Conservation (phyloP, 2,329 filamentous ascomycete species). For the Penicillium polonicum region DNA sequence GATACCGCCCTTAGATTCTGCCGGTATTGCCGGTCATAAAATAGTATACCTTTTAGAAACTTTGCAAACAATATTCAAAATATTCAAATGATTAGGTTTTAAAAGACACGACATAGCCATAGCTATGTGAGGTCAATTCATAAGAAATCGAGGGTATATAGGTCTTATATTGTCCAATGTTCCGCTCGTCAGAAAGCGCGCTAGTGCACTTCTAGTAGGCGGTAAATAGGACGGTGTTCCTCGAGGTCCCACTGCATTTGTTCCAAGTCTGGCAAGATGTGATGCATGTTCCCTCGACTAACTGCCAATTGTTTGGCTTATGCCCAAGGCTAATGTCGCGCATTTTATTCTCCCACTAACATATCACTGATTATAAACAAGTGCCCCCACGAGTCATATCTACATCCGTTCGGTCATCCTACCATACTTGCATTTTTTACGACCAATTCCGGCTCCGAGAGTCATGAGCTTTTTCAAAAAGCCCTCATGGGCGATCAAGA, state of each 20-base stretch:
- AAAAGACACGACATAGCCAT: rapidly evolving
- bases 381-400: not conserved
- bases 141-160: not conserved
- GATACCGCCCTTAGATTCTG: not conserved
- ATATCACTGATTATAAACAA: not conserved
- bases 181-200: not conserved
- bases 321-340: not conserved
- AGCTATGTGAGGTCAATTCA: rapidly evolving
- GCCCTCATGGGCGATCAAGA: conserved; percentile 49
- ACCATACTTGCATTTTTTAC: not conserved
- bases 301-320: not conserved
- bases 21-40: not conserved
- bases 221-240: not conserved
- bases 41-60: not conserved
- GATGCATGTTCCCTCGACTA: not conserved
- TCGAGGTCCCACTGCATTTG: not conserved
- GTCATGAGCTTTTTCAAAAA: conserved; percentile 55
- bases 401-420: not conserved
- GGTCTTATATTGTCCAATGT: not conserved
- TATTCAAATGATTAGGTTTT: not conserved
- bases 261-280: not conserved
- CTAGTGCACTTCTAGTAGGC: not conserved
- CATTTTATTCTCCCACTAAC: not conserved
- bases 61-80: not conserved
- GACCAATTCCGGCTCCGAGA: not conserved